Evolutionary conservation across 305 asterid genomes (phyloP), one percentile per base, ranked within the genome.

Genomic region (Fraxinus velutina): DNA sequence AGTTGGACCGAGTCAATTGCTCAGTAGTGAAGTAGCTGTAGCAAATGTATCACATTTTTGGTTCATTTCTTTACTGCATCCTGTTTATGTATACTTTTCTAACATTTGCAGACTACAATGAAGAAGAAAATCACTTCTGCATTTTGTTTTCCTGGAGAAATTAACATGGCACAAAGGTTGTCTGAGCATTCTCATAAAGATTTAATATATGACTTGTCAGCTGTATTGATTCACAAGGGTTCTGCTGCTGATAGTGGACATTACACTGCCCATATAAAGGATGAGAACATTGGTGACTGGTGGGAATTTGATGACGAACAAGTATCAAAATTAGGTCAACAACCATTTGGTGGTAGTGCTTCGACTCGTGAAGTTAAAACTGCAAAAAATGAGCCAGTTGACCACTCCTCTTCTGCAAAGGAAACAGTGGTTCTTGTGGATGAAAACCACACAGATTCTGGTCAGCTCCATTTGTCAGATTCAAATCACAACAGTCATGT

Each of bases 241-340:
- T 85, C 98, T 81, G 98, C 98, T 84, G 99, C 89, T 80, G 92
- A 92, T 81, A 94, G 96, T 89, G 99, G 99, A 86, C 99, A 96
- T 75, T 96, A 96, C 85, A 88, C 94, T 62, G 99, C 98, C 74
- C 95, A 94, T 86, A 89, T 96, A 85, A 96, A 89, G 94, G 96
- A 96, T 82, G 91, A 89, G 79, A 91, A 92, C 85, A 89, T 93
- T 62, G 93, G 90, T 83, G 92, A 88, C 84, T 96, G 99, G 99
- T 96, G 99, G 99, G 99, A 94, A 86, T 96, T 96, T 90, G 99
- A 96, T 83, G 99, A 94, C 82, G 99, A 96, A 83, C 89, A 77
- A 19, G 98, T 96, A 81, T 92, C 97, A 71, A 88, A 89, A 83
- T 89, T 96, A 88, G 99, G 99, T 64, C 80, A 83, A 77, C 92